A percentile compares a stretch with the other conserved stretches of the same genome.
phyloP scores from a whole-genome alignment of 495 filamentous ascomycete species.

The Daldinia concentrica region DNA sequence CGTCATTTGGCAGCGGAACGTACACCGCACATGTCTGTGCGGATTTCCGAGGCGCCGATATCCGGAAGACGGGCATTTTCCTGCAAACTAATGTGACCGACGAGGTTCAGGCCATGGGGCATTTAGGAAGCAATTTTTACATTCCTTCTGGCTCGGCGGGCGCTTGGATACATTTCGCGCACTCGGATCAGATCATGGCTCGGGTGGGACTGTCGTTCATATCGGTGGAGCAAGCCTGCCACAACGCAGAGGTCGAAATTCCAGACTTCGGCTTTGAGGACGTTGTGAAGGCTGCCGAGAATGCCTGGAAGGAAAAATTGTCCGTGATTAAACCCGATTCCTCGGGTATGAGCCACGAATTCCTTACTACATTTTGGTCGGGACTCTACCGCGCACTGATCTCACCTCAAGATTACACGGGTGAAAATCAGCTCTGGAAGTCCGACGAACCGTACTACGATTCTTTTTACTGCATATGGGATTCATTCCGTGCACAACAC shows the following conservation, averaged over 20 bases:
- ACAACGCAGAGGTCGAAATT: slow-evolving; percentile 71
- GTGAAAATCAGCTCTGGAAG: slow-evolving; percentile 77
- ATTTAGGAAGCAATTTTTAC: slow-evolving; percentile 48
- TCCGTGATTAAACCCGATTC: slow-evolving; percentile 63
- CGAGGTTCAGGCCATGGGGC: slow-evolving; percentile 58
- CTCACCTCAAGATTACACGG: slow-evolving; percentile 77
- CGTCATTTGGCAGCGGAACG: slow-evolving; percentile 73
- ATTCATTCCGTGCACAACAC: slow-evolving; percentile 75
- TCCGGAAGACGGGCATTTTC: slow-evolving; percentile 67
- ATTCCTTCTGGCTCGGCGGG: slow-evolving; percentile 67
- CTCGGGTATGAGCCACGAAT: slow-evolving; percentile 61
- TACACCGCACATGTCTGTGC: slow-evolving; percentile 71
- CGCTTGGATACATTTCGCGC: slow-evolving; percentile 68
- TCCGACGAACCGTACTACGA: slow-evolving; percentile 80
- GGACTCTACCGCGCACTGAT: slow-evolving; percentile 72
- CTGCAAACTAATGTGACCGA: slow-evolving; percentile 54
- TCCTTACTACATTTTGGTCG: slow-evolving; percentile 73
- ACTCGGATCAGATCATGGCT: slow-evolving; percentile 58
- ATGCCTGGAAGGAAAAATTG: slow-evolving; percentile 70
- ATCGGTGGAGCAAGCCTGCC: slow-evolving; percentile 67
- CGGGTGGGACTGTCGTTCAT: slow-evolving; percentile 76
- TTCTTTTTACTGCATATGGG: slow-evolving; percentile 79
- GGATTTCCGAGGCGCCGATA: slow-evolving; percentile 70
- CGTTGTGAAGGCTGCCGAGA: slow-evolving; percentile 59
- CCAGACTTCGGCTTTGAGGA: slow-evolving; percentile 68